Conservation (phyloP, 2,329 filamentous ascomycete species). For the Xylariaceae sp. region DNA sequence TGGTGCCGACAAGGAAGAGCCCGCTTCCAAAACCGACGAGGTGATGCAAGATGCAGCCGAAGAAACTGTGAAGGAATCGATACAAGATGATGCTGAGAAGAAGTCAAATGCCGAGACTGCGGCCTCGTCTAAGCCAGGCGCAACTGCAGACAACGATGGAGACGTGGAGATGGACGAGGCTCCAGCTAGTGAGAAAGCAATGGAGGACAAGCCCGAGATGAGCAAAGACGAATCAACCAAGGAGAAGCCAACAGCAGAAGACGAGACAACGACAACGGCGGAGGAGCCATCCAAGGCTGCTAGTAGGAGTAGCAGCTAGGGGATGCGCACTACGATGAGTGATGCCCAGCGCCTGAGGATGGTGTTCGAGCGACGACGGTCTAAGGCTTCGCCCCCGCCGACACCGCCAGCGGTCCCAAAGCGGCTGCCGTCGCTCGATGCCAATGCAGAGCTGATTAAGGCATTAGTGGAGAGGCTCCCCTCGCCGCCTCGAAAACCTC, state of each 20-base stretch:
- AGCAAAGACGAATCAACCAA: conserved; percentile 10
- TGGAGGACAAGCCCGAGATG: conserved; percentile 26
- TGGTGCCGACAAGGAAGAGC: conserved; percentile 11
- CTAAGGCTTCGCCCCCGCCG: too few species aligned
- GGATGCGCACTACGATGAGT: neutral
- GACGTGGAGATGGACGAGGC: conserved; percentile 49
- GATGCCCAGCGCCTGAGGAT: neutral
- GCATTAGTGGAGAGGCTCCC: too few species aligned
- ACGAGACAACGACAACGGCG: too few species aligned
- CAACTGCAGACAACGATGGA: conserved; percentile 43
- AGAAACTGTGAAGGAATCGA: conserved; percentile 12
- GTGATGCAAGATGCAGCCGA: conserved; percentile 23
- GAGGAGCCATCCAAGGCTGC: too few species aligned
- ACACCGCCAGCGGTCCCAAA: too few species aligned
- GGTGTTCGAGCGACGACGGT: too few species aligned
- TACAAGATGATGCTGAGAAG: conserved; percentile 20
- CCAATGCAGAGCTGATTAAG: too few species aligned
- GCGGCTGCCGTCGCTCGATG: too few species aligned
- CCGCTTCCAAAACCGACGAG: conserved; percentile 22
- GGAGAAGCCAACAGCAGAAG: too few species aligned
- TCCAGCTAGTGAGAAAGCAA: conserved; percentile 29
- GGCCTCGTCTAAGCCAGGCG: conserved; percentile 20
- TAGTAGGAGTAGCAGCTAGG: conserved; percentile 8
- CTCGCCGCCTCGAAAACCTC: too few species aligned
- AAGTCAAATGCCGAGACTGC: conserved; percentile 20